A percentile compares a stretch with the other conserved stretches of the same genome.
Evolutionary conservation across 78 protist genomes (phyloP).

Genomic region (Emiliania huxleyi): DNA sequence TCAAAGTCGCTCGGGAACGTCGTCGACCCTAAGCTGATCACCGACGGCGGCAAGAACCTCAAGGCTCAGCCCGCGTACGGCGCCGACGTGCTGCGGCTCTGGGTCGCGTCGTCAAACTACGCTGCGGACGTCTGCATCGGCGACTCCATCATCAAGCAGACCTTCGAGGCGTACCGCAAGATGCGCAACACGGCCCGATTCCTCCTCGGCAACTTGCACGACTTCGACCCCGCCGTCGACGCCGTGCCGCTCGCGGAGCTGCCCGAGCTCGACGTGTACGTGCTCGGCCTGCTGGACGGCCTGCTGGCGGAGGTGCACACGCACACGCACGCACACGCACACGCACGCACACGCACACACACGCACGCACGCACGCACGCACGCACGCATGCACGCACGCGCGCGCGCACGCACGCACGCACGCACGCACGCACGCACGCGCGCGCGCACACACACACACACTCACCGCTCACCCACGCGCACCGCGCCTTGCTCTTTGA

Average conservation of each 20-base stretch:
- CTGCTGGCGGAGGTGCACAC: not conserved
- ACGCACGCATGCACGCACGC: too few species aligned
- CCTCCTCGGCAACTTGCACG: constrained; percentile 34
- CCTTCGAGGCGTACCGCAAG: constrained; percentile 39
- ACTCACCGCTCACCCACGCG: too few species aligned
- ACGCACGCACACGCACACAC: too few species aligned
- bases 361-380: too few species aligned
- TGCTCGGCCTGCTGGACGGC: not conserved
- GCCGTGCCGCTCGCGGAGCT: not conserved
- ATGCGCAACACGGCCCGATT: constrained; percentile 44
- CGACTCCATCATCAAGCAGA: constrained; percentile 48
- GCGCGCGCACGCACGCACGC: too few species aligned
- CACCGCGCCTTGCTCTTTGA: too few species aligned
- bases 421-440: too few species aligned
- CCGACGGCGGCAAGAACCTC: constrained; percentile 67
- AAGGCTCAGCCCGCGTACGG: constrained; percentile 72
- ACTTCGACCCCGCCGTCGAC: constrained; percentile 5
- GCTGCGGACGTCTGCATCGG: constrained; percentile 74
- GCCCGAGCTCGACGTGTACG: constrained; percentile 2
- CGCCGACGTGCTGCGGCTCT: constrained; percentile 83
- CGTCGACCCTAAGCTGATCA: constrained; percentile 68
- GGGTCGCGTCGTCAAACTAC: constrained; percentile 81
- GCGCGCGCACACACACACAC: too few species aligned
- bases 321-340: too few species aligned
- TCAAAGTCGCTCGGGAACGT: constrained; percentile 86